phyloP scores from a whole-genome alignment of 768 basidiomycete genomes.

The Mycena olivaceomarginata region DNA sequence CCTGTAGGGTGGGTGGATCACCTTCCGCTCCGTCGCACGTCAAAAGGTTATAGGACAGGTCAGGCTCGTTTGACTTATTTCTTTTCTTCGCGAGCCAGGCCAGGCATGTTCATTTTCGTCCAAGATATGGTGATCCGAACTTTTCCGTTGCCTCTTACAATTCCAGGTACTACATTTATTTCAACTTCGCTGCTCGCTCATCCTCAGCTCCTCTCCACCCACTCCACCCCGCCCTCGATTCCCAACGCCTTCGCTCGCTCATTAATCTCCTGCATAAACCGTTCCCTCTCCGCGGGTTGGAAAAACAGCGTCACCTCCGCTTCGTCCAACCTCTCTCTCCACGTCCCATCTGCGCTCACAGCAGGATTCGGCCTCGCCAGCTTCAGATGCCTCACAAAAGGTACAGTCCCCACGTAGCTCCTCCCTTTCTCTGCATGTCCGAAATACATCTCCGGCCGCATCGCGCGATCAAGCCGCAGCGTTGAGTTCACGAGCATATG shows the following conservation, averaged over 20 bases:
- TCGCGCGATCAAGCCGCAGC: conserved; percentile 23
- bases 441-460: conserved; percentile 33
- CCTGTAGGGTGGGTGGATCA: no score
- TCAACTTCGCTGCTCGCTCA: no score
- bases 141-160: no score
- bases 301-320: conserved; percentile 34
- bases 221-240: conserved; percentile 20
- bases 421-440: conserved; percentile 19
- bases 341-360: not conserved
- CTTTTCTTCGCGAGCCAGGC: no score
- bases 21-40: no score
- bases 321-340: not conserved
- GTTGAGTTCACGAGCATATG: conserved; percentile 33
- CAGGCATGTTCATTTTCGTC: no score
- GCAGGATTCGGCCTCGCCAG: conserved; percentile 29
- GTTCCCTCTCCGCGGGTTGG: conserved; percentile 11
- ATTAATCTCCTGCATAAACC: conserved; percentile 18
- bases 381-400: conserved; percentile 31
- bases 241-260: conserved; percentile 3
- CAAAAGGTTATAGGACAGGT: no score
- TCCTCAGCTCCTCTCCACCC: not conserved
- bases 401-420: conserved; percentile 36
- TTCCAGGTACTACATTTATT: no score
- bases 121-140: no score
- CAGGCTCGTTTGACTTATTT: no score